Percentiles rank a stretch among this genome's conserved stretches.
phyloP scores from a whole-genome alignment of 2,329 filamentous ascomycete species.

The Cylindrodendrum hubeiense region DNA sequence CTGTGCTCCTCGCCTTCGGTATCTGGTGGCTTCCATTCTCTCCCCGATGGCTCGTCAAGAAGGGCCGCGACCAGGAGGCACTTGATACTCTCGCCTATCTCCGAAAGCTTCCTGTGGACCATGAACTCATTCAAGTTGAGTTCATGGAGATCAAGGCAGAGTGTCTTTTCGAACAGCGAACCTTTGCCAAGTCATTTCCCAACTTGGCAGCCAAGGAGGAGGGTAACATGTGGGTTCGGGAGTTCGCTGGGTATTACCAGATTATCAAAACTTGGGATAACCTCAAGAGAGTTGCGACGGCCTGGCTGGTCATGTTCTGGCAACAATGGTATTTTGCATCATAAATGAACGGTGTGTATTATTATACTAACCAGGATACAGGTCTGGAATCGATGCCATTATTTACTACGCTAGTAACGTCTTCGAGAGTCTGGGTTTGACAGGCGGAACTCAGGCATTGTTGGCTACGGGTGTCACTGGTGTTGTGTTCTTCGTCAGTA shows the following conservation, averaged over 20 bases:
- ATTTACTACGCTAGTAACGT: conserved; percentile 67
- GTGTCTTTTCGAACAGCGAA: conserved; percentile 80
- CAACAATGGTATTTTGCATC: conserved; percentile 56
- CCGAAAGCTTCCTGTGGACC: conserved; percentile 69
- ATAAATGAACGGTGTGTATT: not conserved
- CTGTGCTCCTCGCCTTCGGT: conserved; percentile 70
- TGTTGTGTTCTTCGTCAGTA: conserved; percentile 71
- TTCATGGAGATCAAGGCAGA: conserved; percentile 88
- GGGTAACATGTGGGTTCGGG: conserved; percentile 55
- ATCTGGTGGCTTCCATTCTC: conserved; percentile 87
- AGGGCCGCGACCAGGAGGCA: conserved; percentile 77
- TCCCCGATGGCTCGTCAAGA: conserved; percentile 81
- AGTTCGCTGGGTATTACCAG: conserved; percentile 62
- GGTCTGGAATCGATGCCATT: conserved; percentile 49
- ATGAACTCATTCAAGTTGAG: conserved; percentile 79
- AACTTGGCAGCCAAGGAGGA: conserved; percentile 55
- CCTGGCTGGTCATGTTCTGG: conserved; percentile 73
- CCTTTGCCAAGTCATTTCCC: conserved; percentile 70
- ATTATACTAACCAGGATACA: conserved; percentile 30
- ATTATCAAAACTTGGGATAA: conserved; percentile 55
- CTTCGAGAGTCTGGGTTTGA: conserved; percentile 73
- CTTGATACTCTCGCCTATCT: conserved; percentile 67
- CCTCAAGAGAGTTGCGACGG: conserved; percentile 74
- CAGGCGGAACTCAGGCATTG: conserved; percentile 69
- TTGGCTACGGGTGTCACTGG: conserved; percentile 79